These are phyloP conservation scores for Kockiozyma suomiensis DNA, from an alignment of 805 yeast species.

Conservation along the genomic window DNA sequence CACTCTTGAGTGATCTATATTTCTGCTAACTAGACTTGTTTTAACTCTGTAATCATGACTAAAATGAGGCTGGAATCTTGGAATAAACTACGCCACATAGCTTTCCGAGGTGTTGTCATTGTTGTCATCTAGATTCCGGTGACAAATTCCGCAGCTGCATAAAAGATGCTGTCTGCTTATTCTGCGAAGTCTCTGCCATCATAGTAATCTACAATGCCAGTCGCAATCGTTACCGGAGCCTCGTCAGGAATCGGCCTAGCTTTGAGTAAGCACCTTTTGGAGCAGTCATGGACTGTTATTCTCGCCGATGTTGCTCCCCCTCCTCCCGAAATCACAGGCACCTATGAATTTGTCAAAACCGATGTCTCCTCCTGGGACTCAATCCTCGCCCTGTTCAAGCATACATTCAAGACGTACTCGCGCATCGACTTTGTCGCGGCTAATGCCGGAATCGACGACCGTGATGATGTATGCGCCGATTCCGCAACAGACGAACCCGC, in stretches of 20 bases:
- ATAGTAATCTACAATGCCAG: neutral
- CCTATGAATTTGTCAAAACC: neutral
- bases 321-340: neutral
- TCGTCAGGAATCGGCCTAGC: conserved; percentile 3
- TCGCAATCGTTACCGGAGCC: conserved; percentile 5
- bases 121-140: too few relatives aligned
- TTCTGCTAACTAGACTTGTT: too few relatives aligned
- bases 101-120: too few relatives aligned
- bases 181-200: neutral
- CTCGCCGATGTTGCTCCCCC: neutral
- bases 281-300: neutral
- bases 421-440: conserved; percentile 12
- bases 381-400: neutral
- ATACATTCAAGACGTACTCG: neutral
- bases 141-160: too few relatives aligned
- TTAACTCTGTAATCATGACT: too few relatives aligned
- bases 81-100: too few relatives aligned
- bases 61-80: too few relatives aligned
- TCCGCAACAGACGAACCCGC: neutral
- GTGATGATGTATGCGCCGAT: neutral
- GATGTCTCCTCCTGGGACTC: conserved; percentile 5
- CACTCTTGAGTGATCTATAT: too few relatives aligned
- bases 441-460: conserved; percentile 14
- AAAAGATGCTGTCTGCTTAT: too few relatives aligned
- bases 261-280: neutral